phyloP scores from a whole-genome alignment of 345 rosid genomes.

The Citrus sp. region DNA sequence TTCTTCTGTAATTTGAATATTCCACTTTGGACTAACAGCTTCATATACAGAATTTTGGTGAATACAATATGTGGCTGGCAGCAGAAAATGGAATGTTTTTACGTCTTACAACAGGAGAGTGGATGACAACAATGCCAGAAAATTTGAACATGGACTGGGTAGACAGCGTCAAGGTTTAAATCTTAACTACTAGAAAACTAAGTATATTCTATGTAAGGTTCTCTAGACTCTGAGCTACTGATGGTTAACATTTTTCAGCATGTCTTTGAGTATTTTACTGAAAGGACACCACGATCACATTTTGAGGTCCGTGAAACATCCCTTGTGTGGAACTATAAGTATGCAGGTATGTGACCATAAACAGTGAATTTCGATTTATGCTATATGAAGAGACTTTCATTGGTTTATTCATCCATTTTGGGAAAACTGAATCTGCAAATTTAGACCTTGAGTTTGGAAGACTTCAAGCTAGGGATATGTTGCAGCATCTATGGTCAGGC shows the following conservation, averaged over 20 bases:
- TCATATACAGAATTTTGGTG: conserved; percentile 44
- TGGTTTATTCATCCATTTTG: conserved; percentile 1
- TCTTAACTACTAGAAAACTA: neutral
- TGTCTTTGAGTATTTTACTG: conserved; percentile 58
- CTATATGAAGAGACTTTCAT: neutral
- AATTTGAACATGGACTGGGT: conserved; percentile 59
- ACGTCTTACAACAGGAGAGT: conserved; percentile 35
- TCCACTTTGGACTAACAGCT: conserved; percentile 10
- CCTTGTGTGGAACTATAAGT: conserved; percentile 55
- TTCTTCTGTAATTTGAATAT: conserved; percentile 5
- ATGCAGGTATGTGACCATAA: conserved; percentile 42
- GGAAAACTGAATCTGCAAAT: neutral
- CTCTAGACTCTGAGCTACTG: conserved; percentile 18
- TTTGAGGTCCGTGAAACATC: conserved; percentile 60
- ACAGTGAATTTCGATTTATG: neutral
- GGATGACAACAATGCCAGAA: conserved; percentile 72
- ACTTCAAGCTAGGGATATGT: conserved; percentile 56
- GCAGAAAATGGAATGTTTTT: conserved; percentile 66
- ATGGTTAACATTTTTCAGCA: conserved; percentile 33
- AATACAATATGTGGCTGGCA: conserved; percentile 56
- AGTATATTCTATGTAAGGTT: conserved; percentile 6
- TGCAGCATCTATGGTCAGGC: conserved; percentile 66
- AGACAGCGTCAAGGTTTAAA: conserved; percentile 51
- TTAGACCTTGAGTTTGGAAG: conserved; percentile 55
- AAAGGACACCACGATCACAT: conserved; percentile 60